A percentile compares a stretch with the other conserved stretches of the same genome.
Evolutionary conservation across 495 filamentous ascomycete genomes (phyloP).

Genomic region (Paragyromitra xinjiangensis): DNA sequence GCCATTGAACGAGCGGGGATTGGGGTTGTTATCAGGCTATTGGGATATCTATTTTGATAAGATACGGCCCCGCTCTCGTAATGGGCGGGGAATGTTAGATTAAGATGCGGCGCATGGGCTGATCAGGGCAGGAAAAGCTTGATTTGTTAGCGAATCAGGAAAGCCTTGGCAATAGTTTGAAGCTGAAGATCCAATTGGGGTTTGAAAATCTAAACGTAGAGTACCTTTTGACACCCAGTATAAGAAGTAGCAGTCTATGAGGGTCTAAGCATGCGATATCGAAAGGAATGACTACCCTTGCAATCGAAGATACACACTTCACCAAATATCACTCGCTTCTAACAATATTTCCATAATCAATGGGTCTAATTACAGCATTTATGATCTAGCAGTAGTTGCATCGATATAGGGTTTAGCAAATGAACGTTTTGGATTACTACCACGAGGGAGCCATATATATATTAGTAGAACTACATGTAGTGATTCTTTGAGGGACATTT

Average conservation of each 20-base stretch:
- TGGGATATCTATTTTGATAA: slow-evolving; percentile 3
- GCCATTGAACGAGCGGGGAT: slow-evolving; percentile 36
- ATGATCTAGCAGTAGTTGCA: too few species aligned
- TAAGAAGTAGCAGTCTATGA: not conserved
- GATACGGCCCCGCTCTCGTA: slow-evolving; percentile 35
- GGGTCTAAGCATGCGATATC: too few species aligned
- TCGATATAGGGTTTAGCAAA: too few species aligned
- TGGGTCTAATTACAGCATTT: too few species aligned
- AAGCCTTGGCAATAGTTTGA: slow-evolving; percentile 11
- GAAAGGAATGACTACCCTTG: not conserved
- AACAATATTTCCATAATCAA: not conserved
- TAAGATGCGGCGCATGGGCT: slow-evolving; percentile 28
- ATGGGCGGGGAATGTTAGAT: slow-evolving; percentile 13
- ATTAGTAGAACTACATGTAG: too few species aligned
- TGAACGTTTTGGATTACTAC: too few species aligned
- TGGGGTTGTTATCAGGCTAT: slow-evolving; percentile 9
- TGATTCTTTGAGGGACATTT: too few species aligned
- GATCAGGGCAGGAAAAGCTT: slow-evolving; percentile 24
- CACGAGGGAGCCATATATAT: too few species aligned
- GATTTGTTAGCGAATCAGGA: not conserved
- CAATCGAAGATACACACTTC: not conserved
- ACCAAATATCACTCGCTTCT: slow-evolving; percentile 14
- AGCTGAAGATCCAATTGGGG: not conserved
- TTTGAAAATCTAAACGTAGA: not conserved
- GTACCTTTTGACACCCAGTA: not conserved